These are phyloP conservation scores for Loxodes magnus DNA, from an alignment of 73 alveolate species.

Conservation along the genomic window DNA sequence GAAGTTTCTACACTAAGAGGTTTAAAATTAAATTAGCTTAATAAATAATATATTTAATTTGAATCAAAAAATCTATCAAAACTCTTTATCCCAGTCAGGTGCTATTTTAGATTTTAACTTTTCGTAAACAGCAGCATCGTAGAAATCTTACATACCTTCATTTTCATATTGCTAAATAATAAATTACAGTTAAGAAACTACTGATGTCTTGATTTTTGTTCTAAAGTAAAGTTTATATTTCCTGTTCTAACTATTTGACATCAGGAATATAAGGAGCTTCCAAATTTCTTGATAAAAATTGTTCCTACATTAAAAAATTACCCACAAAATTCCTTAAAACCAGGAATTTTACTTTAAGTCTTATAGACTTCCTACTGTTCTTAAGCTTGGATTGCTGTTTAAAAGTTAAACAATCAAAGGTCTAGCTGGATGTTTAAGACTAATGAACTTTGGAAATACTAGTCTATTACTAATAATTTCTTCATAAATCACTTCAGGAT, in stretches of 20 bases:
- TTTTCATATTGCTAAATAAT: too few relatives aligned
- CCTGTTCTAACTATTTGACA: background rate
- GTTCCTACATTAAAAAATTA: constrained; percentile 2
- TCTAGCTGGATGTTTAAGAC: background rate
- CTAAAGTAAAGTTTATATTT: background rate
- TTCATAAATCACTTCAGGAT: constrained; percentile 1
- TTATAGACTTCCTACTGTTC: constrained; percentile 1
- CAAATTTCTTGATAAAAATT: background rate
- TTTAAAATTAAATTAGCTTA: too few relatives aligned
- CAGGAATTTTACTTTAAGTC: background rate
- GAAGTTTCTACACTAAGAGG: too few relatives aligned
- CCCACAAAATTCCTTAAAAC: constrained; percentile 6
- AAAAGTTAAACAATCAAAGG: background rate
- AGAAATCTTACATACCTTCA: too few relatives aligned
- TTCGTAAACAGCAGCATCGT: too few relatives aligned
- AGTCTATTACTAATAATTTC: background rate
- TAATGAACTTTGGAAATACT: background rate
- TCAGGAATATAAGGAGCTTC: background rate
- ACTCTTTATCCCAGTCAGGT: too few relatives aligned
- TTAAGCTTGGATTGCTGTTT: background rate
- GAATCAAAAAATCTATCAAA: too few relatives aligned
- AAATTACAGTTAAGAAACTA: too few relatives aligned
- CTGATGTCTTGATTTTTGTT: too few relatives aligned
- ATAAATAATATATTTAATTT: too few relatives aligned
- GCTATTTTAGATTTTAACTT: too few relatives aligned